A percentile compares a stretch with the other conserved stretches of the same genome.
Evolutionary conservation across 73 alveolate genomes (phyloP).

Genomic region (Blepharisma stoltei): DNA sequence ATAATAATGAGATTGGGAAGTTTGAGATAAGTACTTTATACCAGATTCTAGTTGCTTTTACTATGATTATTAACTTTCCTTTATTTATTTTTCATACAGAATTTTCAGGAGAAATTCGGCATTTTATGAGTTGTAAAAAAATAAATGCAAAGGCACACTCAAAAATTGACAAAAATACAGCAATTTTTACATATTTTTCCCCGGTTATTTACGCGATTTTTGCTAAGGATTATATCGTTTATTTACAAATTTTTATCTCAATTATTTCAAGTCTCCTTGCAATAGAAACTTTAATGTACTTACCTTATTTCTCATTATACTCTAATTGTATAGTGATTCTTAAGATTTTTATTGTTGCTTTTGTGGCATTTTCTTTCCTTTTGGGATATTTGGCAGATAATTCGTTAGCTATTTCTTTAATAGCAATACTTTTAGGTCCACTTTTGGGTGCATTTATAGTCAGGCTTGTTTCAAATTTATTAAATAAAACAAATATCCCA

Average conservation of each 20-base stretch:
- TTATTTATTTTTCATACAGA: not conserved
- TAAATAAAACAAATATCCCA: not conserved
- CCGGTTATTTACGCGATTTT: not conserved
- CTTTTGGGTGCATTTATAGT: not conserved
- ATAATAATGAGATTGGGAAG: too few relatives aligned
- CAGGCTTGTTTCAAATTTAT: not conserved
- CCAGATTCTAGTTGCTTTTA: too few relatives aligned
- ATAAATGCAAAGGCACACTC: not conserved
- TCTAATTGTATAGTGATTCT: not conserved
- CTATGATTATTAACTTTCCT: too few relatives aligned
- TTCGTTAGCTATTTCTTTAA: not conserved
- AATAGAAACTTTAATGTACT: not conserved
- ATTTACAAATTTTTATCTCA: not conserved
- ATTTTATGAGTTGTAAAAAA: not conserved
- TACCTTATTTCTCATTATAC: not conserved
- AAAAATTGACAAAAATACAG: not conserved
- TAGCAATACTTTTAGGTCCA: not conserved
- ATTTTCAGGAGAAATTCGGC: not conserved
- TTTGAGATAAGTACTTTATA: too few relatives aligned
- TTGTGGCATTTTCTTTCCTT: not conserved
- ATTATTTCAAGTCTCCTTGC: not conserved
- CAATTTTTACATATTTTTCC: not conserved
- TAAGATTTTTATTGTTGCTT: not conserved
- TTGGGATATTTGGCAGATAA: constrained; percentile 1
- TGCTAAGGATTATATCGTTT: not conserved